These are phyloP conservation scores for Hypoxylon crocopeplum DNA, from an alignment of 495 filamentous ascomycete species.

Conservation along the genomic window DNA sequence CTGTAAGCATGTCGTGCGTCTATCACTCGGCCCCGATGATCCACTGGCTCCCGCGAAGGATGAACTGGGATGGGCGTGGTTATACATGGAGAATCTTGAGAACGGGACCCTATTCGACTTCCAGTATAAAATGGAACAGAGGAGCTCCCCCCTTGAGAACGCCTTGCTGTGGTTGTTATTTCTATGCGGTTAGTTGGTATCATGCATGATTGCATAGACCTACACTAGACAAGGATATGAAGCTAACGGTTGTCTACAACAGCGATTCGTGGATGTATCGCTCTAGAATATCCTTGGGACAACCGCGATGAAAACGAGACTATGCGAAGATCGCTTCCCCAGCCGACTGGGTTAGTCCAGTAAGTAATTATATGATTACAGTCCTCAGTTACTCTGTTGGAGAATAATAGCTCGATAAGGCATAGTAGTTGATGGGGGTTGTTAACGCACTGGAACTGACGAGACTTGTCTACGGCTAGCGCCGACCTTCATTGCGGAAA, in stretches of 20 bases:
- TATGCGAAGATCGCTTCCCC: background rate
- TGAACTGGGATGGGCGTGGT: slow-evolving; percentile 1
- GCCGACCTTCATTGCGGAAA: slow-evolving; percentile 5
- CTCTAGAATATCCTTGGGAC: background rate
- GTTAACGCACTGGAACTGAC: background rate
- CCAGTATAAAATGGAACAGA: background rate
- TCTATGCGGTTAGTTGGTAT: slow-evolving; percentile 1
- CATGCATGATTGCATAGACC: too few relatives aligned
- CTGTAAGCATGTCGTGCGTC: slow-evolving; percentile 4
- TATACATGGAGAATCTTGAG: background rate
- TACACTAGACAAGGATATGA: background rate
- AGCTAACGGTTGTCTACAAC: background rate
- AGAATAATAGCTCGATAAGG: too few relatives aligned
- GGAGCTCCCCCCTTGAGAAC: too few relatives aligned
- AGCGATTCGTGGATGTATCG: slow-evolving; percentile 7
- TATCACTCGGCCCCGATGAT: background rate
- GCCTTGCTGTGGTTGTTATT: slow-evolving; percentile 5
- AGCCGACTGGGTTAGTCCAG: background rate
- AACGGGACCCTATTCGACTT: background rate
- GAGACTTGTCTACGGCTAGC: background rate
- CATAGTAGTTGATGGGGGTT: too few relatives aligned
- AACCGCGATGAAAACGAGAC: background rate
- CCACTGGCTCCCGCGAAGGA: background rate
- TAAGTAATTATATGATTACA: background rate
- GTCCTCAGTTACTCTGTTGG: too few relatives aligned